Base-by-base conservation (phyloP, 495 filamentous ascomycete species). In the Pyronema domesticum region DNA sequence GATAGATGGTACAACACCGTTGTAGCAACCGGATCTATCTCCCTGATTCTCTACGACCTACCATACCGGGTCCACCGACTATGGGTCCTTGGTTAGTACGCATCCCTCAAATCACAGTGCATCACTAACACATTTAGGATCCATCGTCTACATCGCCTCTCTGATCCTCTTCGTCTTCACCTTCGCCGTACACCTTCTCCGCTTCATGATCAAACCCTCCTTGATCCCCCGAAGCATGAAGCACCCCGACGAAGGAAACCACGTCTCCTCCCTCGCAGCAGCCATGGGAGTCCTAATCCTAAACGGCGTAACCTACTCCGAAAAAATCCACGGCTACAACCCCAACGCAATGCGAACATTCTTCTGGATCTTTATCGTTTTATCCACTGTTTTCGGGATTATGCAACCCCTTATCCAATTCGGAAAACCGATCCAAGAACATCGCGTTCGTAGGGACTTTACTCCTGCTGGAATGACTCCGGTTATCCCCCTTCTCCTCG, bases 261-360 rank as follows among this genome's bases (percentile, higher is more conserved):
- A 54, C 45, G 60, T 64, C n/a, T 60, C 62, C 2, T 55, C 52
- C 0, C 58, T 64, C 37, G 57, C 62, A 0, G 48, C 60, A 11
- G 62, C 62, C 5, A n/a, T 64, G 11, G 62, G 62, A 1, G 60
- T 64, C 39, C 52, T 64, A 10, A 51, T 64, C 18, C 36, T 64
- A 37, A 51, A 64, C 52, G 62, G 60, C 6, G 62, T 58, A 6
- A 64, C 62, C 4, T 64, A 63, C 35, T 47, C 57, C 18, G 57
- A 60, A 14, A 63, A 63, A 17, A 54, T 64, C 54, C 57, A 63
- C n/a, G 57, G 53, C 15, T 44, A 54, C 18, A 59, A 58, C 15
- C 9, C 6, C 7, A 15, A 17, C 1, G 61, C 52, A 6, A 34
- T 64, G 18, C 54, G 60, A 39, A 15, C 33, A 3, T 64, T 63